Evolutionary conservation across 2,329 filamentous ascomycete genomes (phyloP), one percentile per base, ranked within the genome.

Genomic region (Zopfia rhizophila): DNA sequence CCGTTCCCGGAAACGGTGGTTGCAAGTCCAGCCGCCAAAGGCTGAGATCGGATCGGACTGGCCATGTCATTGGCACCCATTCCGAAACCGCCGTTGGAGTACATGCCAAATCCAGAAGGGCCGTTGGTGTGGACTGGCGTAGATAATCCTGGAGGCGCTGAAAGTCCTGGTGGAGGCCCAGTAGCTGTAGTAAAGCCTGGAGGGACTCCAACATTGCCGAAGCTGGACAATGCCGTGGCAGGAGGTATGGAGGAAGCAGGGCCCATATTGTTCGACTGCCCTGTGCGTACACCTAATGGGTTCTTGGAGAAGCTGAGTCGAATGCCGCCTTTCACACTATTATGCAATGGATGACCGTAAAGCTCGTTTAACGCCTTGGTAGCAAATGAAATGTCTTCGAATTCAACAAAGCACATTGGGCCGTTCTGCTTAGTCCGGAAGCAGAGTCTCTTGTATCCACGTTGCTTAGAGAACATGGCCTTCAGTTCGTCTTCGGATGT

Each of bases 371-470:
- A 80, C 1, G 92, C 88, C 72, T 94, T 96, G 29, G 93, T 97
- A 1, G 94, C 93, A 64, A 91, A 93, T 1, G 90, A 89, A 8
- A 96, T 82, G 62, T 97, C 92, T 64, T 97, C 93, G 60, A 97
- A 99, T 72, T 99, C 94, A 25, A 99, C 94, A 71, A 97, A 97
- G 69, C 94, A 97, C 92, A 97, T 97, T 2, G 93, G 93, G 0
- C 93, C 93, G 60, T 97, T 96, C 56, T 90, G 85, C 77, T 97
- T 97, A 41, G 91, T 95, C 23, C 93, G 84, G 79, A 97, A 96
- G 67, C 91, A 96, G 6, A 99, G 84, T 19, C 94, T 84, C 75
- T 96, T 97, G 77, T 97, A 99, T 3, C 94, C 94, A 35, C 92
- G 87, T 70, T 95, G 90, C 73, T 92, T 93, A 18, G 88, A 91